Evolutionary conservation across 176 grass and related monocot species (phyloP), one percentile per base, ranked within the genome.

Genomic region (Oryza coarctata): DNA sequence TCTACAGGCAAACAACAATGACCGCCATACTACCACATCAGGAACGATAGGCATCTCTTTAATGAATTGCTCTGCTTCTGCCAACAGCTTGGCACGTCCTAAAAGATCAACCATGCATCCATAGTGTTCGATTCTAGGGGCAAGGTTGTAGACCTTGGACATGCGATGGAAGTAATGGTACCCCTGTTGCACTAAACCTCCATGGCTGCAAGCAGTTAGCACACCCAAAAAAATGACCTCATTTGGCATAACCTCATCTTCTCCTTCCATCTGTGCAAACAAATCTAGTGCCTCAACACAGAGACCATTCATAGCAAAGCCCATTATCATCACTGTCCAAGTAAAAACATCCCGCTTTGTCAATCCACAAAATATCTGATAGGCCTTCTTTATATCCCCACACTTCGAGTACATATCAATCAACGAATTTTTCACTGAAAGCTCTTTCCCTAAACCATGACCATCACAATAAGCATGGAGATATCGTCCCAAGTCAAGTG

Each of bases 331-430:
- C 45, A 57, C 77, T 11, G 95, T 94, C 95, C 92, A 97, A 80
- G 92, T 91, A 81, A 97, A 91, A 10, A 92, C 81, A 94, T 97
- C 92, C 30, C 43, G 70, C 25, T 68, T 69, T 70, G 12, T 74
- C 71, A 94, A 67, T 45, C 84, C 87, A 77, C 50, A n/a, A 76
- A 97, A 97, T 71, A 97, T 80, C 65, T 89, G 31, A 49, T 88
- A 81, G n/a, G 87, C 95, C 81, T 82, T 94, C 74, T 92, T 86
- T 18, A 91, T 68, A 84, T 97, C 92, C 44, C 95, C 95, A 78
- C 92, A 92, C 67, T 94, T 94, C 1, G 92, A 97, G 75, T 97
- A 97, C 95, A 97, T 94, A 77, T 97, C 92, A 84, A 93, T 94
- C 49, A 94, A 80, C 18, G 92, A 89, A 86, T 92, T 97, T 79